Base-by-base conservation (phyloP, 1,284 basidiomycete species). In the Irpex sp. region DNA sequence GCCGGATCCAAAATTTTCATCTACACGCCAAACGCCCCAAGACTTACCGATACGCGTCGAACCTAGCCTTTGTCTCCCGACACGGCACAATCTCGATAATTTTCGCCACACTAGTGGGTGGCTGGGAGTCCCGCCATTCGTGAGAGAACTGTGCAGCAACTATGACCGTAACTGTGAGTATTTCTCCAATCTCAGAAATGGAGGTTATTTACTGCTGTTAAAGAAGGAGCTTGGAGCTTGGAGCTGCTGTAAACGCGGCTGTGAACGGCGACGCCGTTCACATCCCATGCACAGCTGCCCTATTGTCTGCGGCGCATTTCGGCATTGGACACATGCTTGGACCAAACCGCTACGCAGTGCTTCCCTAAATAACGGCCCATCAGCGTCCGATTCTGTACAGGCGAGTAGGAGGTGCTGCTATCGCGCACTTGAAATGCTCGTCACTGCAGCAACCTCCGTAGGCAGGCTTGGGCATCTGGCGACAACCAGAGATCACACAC, bases 361-460 rank as follows among this genome's bases (percentile, higher is more conserved):
- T 64, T 83, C 78, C 71, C 85, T 87, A 65, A 17, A 17, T 44
- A 55, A 26, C 26, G 3, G 26, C 26, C 26, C 26, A 26, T 26
- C 4, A 26, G 26, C 49, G 13, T 15, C 21, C 15, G 21, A 11
- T 58, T 19, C 19, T 44, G 51, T 37, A 48, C 9, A 8, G 3
- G 13, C 5, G 19, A 57, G 7, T n/a, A 13, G 11, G 4, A 21
- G 13, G 13, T 34, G 9, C 13, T 0, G 21, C 44, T n/a, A 44
- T 31, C 34, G 70, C 78, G 67, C 71, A 83, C 85, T 74, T 83
- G 58, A 81, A 83, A 69, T 88, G 86, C 40, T 74, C 77, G 58
- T 83, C 82, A 7, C 82, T 83, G 70, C 86, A 87, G 70, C 82
- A 87, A 60, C 79, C 79, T 44, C 75, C 76, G 68, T 81, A 81